These are phyloP conservation scores for Hanseniaspora taiwanica DNA, from an alignment of 805 yeast species.

Conservation along the genomic window DNA sequence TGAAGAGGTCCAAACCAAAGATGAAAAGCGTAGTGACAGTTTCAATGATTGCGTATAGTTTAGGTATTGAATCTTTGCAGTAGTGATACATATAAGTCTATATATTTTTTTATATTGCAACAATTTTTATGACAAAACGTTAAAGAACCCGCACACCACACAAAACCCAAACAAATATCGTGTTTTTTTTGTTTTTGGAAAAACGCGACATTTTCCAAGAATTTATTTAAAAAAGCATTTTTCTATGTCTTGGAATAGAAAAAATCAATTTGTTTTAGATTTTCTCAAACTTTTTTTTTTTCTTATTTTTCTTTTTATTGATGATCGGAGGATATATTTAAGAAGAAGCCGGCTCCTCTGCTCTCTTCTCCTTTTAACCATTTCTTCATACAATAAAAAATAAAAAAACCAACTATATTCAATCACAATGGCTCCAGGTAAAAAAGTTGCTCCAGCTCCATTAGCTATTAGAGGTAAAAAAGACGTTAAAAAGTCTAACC, in stretches of 20 bases:
- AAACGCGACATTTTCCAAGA: not conserved
- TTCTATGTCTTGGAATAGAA: too few species aligned
- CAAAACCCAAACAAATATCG: not conserved
- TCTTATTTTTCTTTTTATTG: too few species aligned
- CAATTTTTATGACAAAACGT: too few species aligned
- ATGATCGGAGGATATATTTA: too few species aligned
- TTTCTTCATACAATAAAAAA: not conserved
- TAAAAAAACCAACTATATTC: not conserved
- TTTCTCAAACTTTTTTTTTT: too few species aligned
- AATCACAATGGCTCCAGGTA: constrained; percentile 36
- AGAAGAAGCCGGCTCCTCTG: too few species aligned
- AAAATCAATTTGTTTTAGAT: too few species aligned
- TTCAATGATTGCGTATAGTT: too few species aligned
- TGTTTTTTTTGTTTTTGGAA: not conserved
- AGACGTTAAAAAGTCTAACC: constrained; percentile 55
- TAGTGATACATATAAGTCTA: too few species aligned
- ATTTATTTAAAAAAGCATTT: not conserved
- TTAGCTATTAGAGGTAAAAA: constrained; percentile 60
- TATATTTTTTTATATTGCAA: too few species aligned
- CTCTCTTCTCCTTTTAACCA: not conserved
- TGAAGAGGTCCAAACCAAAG: not conserved
- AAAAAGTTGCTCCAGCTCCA: constrained; percentile 98
- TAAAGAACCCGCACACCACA: too few species aligned
- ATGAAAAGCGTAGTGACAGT: not conserved
- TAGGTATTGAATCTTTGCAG: too few species aligned